phyloP scores from a whole-genome alignment of 2,329 filamentous ascomycete genomes.

The Aspergillus melleus region DNA sequence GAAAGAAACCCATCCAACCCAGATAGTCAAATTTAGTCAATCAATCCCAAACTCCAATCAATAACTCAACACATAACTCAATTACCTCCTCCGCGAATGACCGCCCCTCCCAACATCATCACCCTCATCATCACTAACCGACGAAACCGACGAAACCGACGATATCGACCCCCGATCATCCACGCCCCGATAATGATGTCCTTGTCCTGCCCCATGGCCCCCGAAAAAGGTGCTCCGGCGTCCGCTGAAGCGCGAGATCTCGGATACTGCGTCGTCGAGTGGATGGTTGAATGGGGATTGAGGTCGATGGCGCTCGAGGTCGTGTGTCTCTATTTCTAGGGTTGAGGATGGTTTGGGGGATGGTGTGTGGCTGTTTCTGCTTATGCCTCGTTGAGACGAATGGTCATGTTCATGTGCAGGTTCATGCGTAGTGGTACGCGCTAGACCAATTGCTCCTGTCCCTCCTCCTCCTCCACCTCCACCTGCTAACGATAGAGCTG shows the following conservation, averaged over 20 bases:
- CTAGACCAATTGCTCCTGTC: background rate
- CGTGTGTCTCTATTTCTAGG: too few species aligned
- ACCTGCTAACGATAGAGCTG: too few species aligned
- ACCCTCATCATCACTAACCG: constrained; percentile 24
- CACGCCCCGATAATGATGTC: constrained; percentile 8
- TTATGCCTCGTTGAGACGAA: too few species aligned
- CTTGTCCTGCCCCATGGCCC: background rate
- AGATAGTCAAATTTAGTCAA: too few species aligned
- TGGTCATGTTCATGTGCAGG: too few species aligned
- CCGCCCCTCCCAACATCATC: background rate
- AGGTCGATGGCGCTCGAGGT: constrained; percentile 1
- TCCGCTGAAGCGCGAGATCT: constrained; percentile 24
- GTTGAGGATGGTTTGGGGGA: too few species aligned
- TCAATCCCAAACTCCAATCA: too few species aligned
- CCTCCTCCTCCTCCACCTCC: background rate
- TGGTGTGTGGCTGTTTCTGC: too few species aligned
- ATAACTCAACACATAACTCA: background rate
- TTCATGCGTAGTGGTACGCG: background rate
- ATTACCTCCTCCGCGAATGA: background rate
- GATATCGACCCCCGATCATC: constrained; percentile 33
- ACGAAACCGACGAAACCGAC: constrained; percentile 34
- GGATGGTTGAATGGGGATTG: constrained; percentile 26
- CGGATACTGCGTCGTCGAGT: constrained; percentile 27
- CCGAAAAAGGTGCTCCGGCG: too few species aligned
- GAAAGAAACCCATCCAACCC: too few species aligned